Conservation (phyloP, 1,284 basidiomycete species). For the Vanrija humicola region DNA sequence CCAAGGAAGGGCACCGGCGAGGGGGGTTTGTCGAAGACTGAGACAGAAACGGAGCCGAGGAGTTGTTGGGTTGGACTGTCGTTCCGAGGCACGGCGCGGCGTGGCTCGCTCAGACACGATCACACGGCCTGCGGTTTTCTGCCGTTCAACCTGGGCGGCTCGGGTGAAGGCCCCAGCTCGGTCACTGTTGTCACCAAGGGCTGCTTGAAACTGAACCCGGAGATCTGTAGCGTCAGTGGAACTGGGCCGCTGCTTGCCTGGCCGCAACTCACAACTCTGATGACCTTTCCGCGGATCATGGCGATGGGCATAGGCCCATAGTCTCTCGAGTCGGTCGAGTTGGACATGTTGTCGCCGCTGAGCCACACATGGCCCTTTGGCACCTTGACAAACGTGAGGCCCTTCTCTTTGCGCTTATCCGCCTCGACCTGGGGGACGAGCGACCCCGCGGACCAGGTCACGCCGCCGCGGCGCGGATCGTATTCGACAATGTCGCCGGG, state of each 20-base stretch:
- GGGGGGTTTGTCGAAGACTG: neutral
- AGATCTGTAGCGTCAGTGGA: neutral
- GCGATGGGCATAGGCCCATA: constrained; percentile 90
- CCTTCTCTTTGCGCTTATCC: constrained; percentile 34
- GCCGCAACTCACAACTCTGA: constrained; percentile 62
- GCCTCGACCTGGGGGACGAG: neutral
- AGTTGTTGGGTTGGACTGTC: too few relatives aligned
- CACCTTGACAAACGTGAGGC: constrained; percentile 62
- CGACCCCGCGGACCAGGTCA: constrained; percentile 47
- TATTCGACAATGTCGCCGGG: constrained; percentile 86
- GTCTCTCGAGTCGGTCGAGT: constrained; percentile 78
- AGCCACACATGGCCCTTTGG: constrained; percentile 89
- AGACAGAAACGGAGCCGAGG: too few relatives aligned
- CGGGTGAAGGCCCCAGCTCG: neutral
- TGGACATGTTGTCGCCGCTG: constrained; percentile 79
- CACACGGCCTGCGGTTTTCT: too few relatives aligned
- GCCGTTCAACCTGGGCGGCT: neutral
- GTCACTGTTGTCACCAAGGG: neutral
- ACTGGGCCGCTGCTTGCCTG: too few relatives aligned
- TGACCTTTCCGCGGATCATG: constrained; percentile 69
- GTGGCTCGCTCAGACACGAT: too few relatives aligned
- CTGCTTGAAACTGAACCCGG: neutral
- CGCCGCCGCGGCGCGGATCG: constrained; percentile 56
- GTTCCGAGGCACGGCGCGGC: too few relatives aligned
- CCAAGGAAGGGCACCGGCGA: constrained; percentile 8